Base-by-base conservation (phyloP, 306 rosid species). In the Macrotyloma uniflorum region DNA sequence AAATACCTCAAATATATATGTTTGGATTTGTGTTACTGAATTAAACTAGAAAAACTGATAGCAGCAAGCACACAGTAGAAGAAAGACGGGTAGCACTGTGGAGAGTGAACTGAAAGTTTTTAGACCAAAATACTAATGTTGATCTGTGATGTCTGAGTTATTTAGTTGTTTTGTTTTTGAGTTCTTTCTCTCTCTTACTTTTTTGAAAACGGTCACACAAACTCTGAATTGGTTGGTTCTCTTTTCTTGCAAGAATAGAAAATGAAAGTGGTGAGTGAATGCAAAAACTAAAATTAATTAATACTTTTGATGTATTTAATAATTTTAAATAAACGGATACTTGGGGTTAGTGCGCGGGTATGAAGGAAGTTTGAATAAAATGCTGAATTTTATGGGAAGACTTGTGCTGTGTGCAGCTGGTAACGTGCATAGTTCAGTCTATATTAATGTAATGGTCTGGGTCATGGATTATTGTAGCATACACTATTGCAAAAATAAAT, bases 331-430 rank as follows among this genome's bases (percentile, higher is more conserved):
- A 58, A 61, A 61, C 67, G 43, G 67, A 32, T 61, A 14, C 20
- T 82, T 63, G 85, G 85, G 82, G 55, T 59, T 81, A 73, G 93
- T 88, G 98, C 85, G 94, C 98, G 93, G 94, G 90, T 79, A 87
- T 88, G 87, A 88, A 61, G 81, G 84, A 62, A 86, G 96, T 93
- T 93, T 93, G 97, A 93, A 93, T 84, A 85, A 16, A 88, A 93
- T 90, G 89, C 93, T 93, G 94, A 93, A 91, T 80, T 91, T 84
- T 88, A 93, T 81, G 98, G 78, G 83, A 74, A 46, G 64, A 3
- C 66, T 55, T 70, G 74, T 69, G 74, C 1, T 64, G 24, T 7
- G 74, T 47, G 62, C 23, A 40, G 35, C 6, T 38, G 12, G 40
- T 20, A 19, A 42, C 24, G 66, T 77, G 68, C 65, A 20, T 22